Conservation (phyloP, 1,284 basidiomycete species). For the Ustilago lituana region DNA sequence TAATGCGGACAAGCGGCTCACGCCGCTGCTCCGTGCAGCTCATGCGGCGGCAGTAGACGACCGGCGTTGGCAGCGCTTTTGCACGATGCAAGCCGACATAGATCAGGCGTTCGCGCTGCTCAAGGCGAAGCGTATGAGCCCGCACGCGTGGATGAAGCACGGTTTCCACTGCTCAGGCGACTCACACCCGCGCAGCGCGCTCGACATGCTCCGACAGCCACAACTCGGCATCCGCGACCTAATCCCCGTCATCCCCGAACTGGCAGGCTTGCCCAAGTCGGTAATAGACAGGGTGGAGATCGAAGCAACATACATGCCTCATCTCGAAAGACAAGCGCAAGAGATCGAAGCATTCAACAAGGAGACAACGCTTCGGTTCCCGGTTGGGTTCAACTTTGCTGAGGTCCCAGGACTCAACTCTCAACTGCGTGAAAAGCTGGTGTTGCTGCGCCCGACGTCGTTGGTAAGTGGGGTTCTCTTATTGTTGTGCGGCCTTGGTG, state of each 20-base stretch:
- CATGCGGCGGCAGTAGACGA: slow-evolving; percentile 75
- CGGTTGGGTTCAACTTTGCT: slow-evolving; percentile 77
- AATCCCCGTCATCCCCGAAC: slow-evolving; percentile 71
- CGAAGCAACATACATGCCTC: slow-evolving; percentile 66
- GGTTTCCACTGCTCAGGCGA: slow-evolving; percentile 66
- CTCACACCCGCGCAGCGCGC: slow-evolving; percentile 71
- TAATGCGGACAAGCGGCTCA: slow-evolving; percentile 84
- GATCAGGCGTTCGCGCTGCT: slow-evolving; percentile 72
- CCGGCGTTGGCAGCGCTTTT: slow-evolving; percentile 74
- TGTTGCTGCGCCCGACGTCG: slow-evolving; percentile 74
- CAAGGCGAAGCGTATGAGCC: slow-evolving; percentile 65
- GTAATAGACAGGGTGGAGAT: slow-evolving; percentile 29
- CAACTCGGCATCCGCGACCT: slow-evolving; percentile 72
- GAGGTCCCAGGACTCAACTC: slow-evolving; percentile 76
- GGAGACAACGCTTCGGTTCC: slow-evolving; percentile 79
- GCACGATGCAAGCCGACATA: slow-evolving; percentile 71
- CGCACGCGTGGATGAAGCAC: slow-evolving; percentile 63
- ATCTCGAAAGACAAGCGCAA: slow-evolving; percentile 76
- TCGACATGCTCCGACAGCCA: slow-evolving; percentile 78
- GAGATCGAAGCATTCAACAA: slow-evolving; percentile 80
- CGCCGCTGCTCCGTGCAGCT: slow-evolving; percentile 70
- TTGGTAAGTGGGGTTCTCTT: no score
- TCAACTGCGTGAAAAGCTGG: slow-evolving; percentile 78
- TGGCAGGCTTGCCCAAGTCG: slow-evolving; percentile 70
- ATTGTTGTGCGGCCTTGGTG: no score